These are phyloP conservation scores for Sporothrix sp. DNA, from an alignment of 2,329 filamentous ascomycete genomes.

Conservation along the genomic window DNA sequence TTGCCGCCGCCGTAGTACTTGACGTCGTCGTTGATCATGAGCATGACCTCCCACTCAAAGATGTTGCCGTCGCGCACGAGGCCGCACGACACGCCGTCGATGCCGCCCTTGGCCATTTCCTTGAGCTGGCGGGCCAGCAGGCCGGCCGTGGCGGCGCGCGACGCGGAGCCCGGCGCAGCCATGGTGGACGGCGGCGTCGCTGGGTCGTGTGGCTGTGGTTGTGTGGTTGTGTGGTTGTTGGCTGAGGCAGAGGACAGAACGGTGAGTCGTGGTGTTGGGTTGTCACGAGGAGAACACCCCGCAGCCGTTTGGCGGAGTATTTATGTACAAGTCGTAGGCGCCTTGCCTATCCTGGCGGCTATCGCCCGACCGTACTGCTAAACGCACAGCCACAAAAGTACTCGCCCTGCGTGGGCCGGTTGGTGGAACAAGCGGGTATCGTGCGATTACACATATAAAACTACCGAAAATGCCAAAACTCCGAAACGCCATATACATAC, in stretches of 20 bases:
- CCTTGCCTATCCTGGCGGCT: neutral
- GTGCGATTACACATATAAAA: no score
- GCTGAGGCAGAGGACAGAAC: neutral
- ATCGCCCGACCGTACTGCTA: no score
- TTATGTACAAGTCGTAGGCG: neutral
- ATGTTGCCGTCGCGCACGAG: slow-evolving; percentile 77
- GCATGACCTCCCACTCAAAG: slow-evolving; percentile 97
- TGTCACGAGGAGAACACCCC: no score
- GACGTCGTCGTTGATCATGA: slow-evolving; percentile 94
- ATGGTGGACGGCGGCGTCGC: slow-evolving; percentile 7
- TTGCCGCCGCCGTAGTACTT: slow-evolving; percentile 91
- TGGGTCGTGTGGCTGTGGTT: no score
- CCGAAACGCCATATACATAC: no score
- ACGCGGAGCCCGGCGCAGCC: slow-evolving; percentile 6
- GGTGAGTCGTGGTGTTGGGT: neutral
- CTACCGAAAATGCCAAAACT: neutral
- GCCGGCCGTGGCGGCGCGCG: slow-evolving; percentile 41
- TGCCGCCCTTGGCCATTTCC: slow-evolving; percentile 83
- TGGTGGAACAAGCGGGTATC: no score
- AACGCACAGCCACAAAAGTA: neutral
- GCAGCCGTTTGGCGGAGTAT: no score
- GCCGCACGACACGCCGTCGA: slow-evolving; percentile 89
- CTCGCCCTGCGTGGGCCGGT: no score
- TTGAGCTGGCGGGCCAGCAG: slow-evolving; percentile 81
- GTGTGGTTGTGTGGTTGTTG: no score